Base-by-base conservation (phyloP, 805 yeast species). In the Yarrowia sp. region DNA sequence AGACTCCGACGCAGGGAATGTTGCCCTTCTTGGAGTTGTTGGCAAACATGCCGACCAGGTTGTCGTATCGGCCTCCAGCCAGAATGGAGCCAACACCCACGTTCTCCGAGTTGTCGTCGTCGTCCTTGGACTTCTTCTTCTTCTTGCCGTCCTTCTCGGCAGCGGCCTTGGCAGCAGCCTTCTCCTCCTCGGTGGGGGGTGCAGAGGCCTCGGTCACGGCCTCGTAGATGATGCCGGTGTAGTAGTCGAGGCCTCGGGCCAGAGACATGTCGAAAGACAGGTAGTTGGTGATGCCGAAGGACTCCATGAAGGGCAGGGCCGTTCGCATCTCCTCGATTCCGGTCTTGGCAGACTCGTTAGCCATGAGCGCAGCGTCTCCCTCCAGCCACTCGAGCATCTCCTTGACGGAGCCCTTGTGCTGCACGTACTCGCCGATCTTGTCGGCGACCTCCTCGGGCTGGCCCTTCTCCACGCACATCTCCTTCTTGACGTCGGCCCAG, bases 21-120 rank as follows among this genome's bases (percentile, higher is more conserved):
- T 76, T 77, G 53, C 81, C 79, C 73, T 87, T 87, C 68, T 94
- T 91, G 68, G 81, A 78, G 72, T 87, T 86, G 66, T 93, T 90
- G 60, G 90, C 82, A 73, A 94, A 94, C 99, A 94, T 94, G 68
- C 97, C 97, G 36, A 94, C 98, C 64, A 94, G 82, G 70, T 88
- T 87, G 75, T 94, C 99, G 75, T 94, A 94, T 75, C 99, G 89
- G 66, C 99, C 99, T 77, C 99, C 99, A 55, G 97, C 99, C 58
- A 97, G 97, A 70, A 94, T 91, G 6, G 99, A 94, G 33, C 99
- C 99, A 42, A 93, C 97, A 68, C 99, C 99, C 61, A 94, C 98
- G 69, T 88, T 90, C 66, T 90, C 97, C 60, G 96, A 88, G 63
- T 97, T 97, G 74, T 94, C 97, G 67, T 90, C 97, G 59, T 83